Conservation (phyloP, 176 grass and related monocot species). For the Neostapfia colusana region DNA sequence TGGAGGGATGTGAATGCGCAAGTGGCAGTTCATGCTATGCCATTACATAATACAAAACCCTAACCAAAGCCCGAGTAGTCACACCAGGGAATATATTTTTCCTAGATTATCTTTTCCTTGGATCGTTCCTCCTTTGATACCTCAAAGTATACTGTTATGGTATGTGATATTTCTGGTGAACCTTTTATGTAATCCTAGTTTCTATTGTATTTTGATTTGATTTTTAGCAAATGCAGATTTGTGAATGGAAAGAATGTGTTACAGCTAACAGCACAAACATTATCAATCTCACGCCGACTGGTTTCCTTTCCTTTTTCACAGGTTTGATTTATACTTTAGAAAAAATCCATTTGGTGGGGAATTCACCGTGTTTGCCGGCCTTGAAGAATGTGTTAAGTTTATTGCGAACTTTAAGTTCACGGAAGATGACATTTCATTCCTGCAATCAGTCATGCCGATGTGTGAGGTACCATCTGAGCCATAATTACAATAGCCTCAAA, state of each 20-base stretch:
- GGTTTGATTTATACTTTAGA: constrained; percentile 96
- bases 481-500: constrained; percentile 13
- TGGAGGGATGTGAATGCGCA: neutral
- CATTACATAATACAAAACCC: neutral
- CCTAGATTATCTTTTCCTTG: neutral
- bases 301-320: constrained; percentile 45
- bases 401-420: constrained; percentile 93
- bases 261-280: constrained; percentile 14
- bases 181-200: constrained; percentile 1
- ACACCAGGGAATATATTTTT: neutral
- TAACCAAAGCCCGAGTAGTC: neutral
- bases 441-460: constrained; percentile 76
- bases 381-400: constrained; percentile 96
- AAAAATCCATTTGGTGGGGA: constrained; percentile 98
- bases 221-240: constrained; percentile 16
- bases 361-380: constrained; percentile 93
- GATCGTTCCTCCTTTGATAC: neutral
- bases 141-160: neutral
- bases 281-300: constrained; percentile 25
- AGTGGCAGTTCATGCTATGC: neutral
- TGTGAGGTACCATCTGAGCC: constrained; percentile 67
- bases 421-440: constrained; percentile 71
- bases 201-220: neutral
- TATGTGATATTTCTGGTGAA: neutral
- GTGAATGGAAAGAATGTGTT: constrained; percentile 22